phyloP scores from a whole-genome alignment of 495 filamentous ascomycete genomes.

The Monascus purpureus region DNA sequence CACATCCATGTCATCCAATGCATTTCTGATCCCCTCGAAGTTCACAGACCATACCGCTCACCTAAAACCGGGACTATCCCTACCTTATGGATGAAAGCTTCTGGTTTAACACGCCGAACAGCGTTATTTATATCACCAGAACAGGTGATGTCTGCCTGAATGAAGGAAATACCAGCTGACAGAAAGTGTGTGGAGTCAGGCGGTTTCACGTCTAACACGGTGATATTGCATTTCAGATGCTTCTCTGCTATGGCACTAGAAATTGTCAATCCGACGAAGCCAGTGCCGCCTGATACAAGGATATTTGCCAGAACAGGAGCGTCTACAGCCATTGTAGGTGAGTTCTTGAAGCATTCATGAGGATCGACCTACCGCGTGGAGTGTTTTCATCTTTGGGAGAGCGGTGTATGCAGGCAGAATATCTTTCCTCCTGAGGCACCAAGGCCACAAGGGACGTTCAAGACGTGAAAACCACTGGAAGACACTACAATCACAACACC shows the following conservation, averaged over 20 bases:
- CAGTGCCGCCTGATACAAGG: constrained; percentile 41
- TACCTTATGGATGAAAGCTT: constrained; percentile 33
- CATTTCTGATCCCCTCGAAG: constrained; percentile 43
- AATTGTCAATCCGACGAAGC: constrained; percentile 34
- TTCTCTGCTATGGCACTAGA: constrained; percentile 27
- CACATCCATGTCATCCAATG: constrained; percentile 41
- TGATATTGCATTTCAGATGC: constrained; percentile 28
- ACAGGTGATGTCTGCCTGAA: constrained; percentile 26
- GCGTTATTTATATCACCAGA: constrained; percentile 13
- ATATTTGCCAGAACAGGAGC: constrained; percentile 14
- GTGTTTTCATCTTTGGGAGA: too few relatives aligned
- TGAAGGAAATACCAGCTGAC: constrained; percentile 15
- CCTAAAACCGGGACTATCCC: constrained; percentile 28
- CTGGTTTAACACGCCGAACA: constrained; percentile 18
- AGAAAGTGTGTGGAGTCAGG: constrained; percentile 18
- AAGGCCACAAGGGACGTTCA: too few relatives aligned
- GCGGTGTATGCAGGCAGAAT: too few relatives aligned
- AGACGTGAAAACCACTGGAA: too few relatives aligned
- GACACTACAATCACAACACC: too few relatives aligned
- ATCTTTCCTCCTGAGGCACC: too few relatives aligned
- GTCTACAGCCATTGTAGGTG: constrained; percentile 5
- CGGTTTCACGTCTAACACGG: constrained; percentile 25
- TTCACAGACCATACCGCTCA: constrained; percentile 37
- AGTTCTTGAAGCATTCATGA: not conserved
- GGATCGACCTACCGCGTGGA: not conserved